Base-by-base conservation (phyloP, 176 grass and related monocot genomes). In the Puccinellia tenuiflora region DNA sequence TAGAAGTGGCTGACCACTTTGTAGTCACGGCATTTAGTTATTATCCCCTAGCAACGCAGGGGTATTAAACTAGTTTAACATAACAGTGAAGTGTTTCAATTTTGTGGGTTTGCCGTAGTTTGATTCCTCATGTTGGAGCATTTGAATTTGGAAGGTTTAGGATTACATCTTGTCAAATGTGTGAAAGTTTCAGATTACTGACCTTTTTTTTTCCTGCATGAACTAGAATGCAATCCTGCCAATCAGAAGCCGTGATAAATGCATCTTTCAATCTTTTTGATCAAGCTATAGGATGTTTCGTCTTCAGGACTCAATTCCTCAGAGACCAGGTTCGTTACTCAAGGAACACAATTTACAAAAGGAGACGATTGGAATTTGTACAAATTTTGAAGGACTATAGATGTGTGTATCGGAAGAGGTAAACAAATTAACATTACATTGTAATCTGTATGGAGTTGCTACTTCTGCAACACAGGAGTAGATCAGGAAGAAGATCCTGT, bases 401-500 rank as follows among this genome's bases (percentile, higher is more conserved):
- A 68, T 31, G 21, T 48, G 21, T n/a, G 17, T 48, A 47, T 31
- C 28, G 74, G 15, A 74, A 74, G 8, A 51, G 26, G 42, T 73
- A 47, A 29, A 47, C 13, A 73, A 73, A 28, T 73, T 48, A 73
- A 33, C 62, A 69, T 79, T 74, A 74, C 76, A 74, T 3, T 10
- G 15, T 30, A 31, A 73, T 50, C 70, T 50, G 78, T 59, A 54
- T 83, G 75, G 24, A 24, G 33, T 76, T 29, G 22, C 37, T 68
- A 83, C 82, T 77, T 81, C 34, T n/a, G 56, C 71, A 72, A 70
- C 13, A 45, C 21, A 21, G 17, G 18, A 34, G 38, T 53, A 61
- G 40, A 91, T 81, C 42, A 40, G 62, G 71, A 87, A 56, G 28
- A 79, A 81, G 13, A 71, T 63, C 3, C 7, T 2, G 8, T 76